Conservation (phyloP, 2,329 filamentous ascomycete genomes). For the Colletotrichum sp. region DNA sequence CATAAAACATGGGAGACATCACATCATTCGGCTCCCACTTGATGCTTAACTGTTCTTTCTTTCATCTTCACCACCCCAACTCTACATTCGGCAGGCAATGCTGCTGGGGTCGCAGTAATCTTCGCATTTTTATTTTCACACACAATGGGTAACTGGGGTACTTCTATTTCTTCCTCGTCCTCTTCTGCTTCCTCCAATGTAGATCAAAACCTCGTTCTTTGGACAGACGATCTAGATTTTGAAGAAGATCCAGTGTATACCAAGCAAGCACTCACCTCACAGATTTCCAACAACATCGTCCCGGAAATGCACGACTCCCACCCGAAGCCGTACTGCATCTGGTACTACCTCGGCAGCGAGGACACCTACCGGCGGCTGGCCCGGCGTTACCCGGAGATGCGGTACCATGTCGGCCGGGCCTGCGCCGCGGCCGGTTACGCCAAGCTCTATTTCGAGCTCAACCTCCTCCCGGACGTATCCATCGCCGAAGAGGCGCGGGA, state of each 20-base stretch:
- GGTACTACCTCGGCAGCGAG: constrained; percentile 39
- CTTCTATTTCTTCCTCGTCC: background rate
- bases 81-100: background rate
- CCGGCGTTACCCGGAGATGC: constrained; percentile 34
- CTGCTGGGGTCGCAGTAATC: background rate
- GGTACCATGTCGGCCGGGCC: constrained; percentile 41
- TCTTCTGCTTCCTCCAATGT: rapidly evolving
- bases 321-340: constrained; percentile 42
- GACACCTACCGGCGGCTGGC: constrained; percentile 38
- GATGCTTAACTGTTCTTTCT: background rate
- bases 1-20: background rate
- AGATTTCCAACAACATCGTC: background rate
- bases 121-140: background rate
- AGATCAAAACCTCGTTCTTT: background rate
- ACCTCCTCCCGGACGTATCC: constrained; percentile 35
- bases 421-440: constrained; percentile 42
- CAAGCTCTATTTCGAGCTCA: constrained; percentile 38
- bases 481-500: constrained; percentile 42
- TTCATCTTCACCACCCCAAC: background rate
- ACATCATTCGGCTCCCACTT: background rate
- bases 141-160: background rate
- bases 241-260: background rate
- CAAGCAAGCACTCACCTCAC: background rate
- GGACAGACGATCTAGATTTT: background rate
- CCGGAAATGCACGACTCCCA: constrained; percentile 25